Evolutionary conservation across 176 grass and related monocot genomes (phyloP), one percentile per base, ranked within the genome.

Genomic region (Oryza longistaminata): DNA sequence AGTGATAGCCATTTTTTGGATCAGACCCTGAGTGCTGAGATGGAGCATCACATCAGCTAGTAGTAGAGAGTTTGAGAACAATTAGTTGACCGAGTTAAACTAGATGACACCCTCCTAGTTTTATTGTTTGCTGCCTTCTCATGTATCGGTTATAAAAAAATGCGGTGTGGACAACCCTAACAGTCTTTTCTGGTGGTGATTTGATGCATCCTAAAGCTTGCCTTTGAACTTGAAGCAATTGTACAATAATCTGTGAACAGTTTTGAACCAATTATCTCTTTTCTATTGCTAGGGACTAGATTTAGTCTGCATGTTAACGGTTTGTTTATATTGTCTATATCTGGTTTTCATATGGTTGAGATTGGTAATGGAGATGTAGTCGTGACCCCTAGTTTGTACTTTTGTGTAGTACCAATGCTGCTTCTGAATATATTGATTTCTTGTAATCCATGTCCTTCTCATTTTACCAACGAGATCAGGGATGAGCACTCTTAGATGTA

Each of bases 291-390:
- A 80, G n/a, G 26, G 76, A 46, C 25, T 50, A 53, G 13, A 81
- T 37, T 68, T 80, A 8, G 43, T 68, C 6, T 67, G 21, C 48
- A 21, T 74, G 62, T 84, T 84, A 21, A 75, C 80, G 1, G 74
- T 45, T 74, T 71, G 27, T 49, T 88, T 71, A 19, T 50, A 22
- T 45, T 76, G 45, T 49, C 45, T 79, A 40, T 43, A 68, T 22
- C 13, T 46, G 8, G 73, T 26, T 45, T 17, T 64, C 19, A 61
- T 71, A 87, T 81, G 55, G 46, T 22, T 42, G 67, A 45, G 64
- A 17, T 58, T 75, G 16, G n/a, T 65, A 78, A 66, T 2, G 40
- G 29, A 72, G 67, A 17, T 78, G 66, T 49, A 52, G 42, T 50
- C 13, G 2, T 88, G 55, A 14, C 31, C 19, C 27, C 27, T 49